A percentile compares a stretch with the other conserved stretches of the same genome.
These are phyloP conservation scores for Rhodotorula sp. DNA, from an alignment of 1,284 basidiomycete species.

Conservation along the genomic window DNA sequence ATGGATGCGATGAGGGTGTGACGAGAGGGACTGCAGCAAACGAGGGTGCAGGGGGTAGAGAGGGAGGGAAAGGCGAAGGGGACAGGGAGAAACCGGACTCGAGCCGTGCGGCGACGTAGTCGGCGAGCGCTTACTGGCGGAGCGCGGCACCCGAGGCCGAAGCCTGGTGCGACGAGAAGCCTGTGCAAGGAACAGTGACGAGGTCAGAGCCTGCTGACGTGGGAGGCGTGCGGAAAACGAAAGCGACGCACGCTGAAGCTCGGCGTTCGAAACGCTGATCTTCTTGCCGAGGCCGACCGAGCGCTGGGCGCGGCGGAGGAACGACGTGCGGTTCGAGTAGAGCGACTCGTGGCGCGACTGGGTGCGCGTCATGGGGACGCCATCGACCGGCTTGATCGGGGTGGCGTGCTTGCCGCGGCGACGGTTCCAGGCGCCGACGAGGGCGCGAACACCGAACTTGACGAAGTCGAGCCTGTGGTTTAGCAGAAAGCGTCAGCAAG, in stretches of 20 bases:
- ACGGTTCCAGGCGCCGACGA: constrained; percentile 76
- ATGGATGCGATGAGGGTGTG: not conserved
- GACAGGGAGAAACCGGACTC: not conserved
- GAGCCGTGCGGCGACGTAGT: no score
- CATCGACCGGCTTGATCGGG: constrained; percentile 56
- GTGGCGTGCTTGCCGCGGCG: constrained; percentile 61
- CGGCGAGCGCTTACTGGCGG: constrained; percentile 16
- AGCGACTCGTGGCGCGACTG: constrained; percentile 69
- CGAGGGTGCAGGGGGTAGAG: not conserved
- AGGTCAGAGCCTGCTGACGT: no score
- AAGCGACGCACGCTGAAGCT: constrained; percentile 51
- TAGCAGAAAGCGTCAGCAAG: no score
- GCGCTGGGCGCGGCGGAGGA: constrained; percentile 79
- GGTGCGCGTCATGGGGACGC: constrained; percentile 78
- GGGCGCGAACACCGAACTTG: constrained; percentile 87
- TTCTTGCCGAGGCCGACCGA: constrained; percentile 76
- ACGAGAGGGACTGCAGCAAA: not conserved
- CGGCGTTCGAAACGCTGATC: constrained; percentile 55
- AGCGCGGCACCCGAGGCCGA: constrained; percentile 30
- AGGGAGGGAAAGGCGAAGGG: constrained; percentile 2
- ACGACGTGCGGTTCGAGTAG: constrained; percentile 46
- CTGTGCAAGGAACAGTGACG: no score
- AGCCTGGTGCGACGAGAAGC: constrained; percentile 31
- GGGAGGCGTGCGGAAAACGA: no score
- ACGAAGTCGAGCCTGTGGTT: no score